Evolutionary conservation across 805 yeast genomes (phyloP), one percentile per base, ranked within the genome.

Genomic region (Barnettozyma salicaria): DNA sequence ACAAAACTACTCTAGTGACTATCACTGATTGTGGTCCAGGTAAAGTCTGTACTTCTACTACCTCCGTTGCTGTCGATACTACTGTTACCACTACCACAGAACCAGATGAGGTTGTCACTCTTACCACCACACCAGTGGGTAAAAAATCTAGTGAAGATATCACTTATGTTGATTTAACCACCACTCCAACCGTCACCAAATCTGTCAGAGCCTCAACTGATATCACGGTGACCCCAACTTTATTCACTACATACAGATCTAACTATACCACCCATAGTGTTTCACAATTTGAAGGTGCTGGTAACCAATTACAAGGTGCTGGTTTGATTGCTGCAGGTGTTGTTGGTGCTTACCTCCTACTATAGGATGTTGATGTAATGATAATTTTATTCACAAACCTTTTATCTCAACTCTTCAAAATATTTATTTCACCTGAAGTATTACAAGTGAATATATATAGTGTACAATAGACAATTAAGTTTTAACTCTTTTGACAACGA

Each of bases 121-220:
- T 46, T 24, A 53, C 57, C 30, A 47, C 49, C 19, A 41, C 37
- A 23, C 34, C 40, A 32, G 32, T 30, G 10, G 22, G 41, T n/a
- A 10, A 38, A 19, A 65, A 76, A 25, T 63, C 67, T 37, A 69
- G 67, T 41, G 67, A 44, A n/a, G 49, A 47, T 37, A 39, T 50
- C 45, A 50, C 70, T 44, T 66, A 71, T 38, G 68, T 72, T 31
- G 55, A 52, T 19, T 56, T 47, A 21, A 58, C 60, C 34, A 54
- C 61, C 19, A 63, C 68, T 13, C 63, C 67, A 34, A 63, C 68
- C 22, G 47, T 61, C 19, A 45, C 54, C 10, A 30, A 43, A 26
- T 66, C 76, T 25, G 62, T 63, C 36, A 69, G 64, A 43, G 66
- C 71, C 47, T 65, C 73, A 23, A 68, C 74, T 24, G 51, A 48